A percentile compares a stretch with the other conserved stretches of the same genome.
phyloP scores from a whole-genome alignment of 306 rosid species.

The Prunus fruticosa region DNA sequence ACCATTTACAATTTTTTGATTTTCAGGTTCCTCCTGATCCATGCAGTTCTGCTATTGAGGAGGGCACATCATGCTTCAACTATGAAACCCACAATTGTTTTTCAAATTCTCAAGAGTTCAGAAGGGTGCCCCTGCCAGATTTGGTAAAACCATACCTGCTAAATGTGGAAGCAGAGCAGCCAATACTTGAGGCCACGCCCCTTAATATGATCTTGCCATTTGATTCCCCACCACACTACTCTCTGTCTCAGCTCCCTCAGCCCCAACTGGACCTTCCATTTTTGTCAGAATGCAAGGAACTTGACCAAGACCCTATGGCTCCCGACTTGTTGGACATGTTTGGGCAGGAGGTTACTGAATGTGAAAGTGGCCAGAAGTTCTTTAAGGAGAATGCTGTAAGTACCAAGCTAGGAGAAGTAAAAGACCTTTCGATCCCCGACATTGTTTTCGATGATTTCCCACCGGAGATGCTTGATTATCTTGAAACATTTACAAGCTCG shows the following conservation, averaged over 20 bases:
- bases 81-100: conserved; percentile 1
- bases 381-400: conserved; percentile 8
- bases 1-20: neutral
- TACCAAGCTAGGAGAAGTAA: neutral
- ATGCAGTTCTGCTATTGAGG: conserved; percentile 10
- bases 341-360: conserved; percentile 17
- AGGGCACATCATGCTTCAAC: conserved; percentile 9
- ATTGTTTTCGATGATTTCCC: conserved; percentile 45
- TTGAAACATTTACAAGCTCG: conserved; percentile 41
- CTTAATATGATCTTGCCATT: conserved; percentile 32
- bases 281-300: conserved; percentile 27
- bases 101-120: conserved; percentile 32
- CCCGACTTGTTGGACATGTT: conserved; percentile 23
- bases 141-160: conserved; percentile 32
- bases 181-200: conserved; percentile 24
- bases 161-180: conserved; percentile 18
- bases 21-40: neutral
- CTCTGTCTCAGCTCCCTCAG: conserved; percentile 29
- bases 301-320: conserved; percentile 24
- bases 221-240: conserved; percentile 35
- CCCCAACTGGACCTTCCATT: conserved; percentile 32
- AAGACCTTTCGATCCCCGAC: conserved; percentile 12
- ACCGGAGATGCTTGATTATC: conserved; percentile 46
- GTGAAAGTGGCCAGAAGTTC: conserved; percentile 23
- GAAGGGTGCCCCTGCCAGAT: conserved; percentile 35